phyloP scores from a whole-genome alignment of 495 filamentous ascomycete species.

The Acidomyces sp. region DNA sequence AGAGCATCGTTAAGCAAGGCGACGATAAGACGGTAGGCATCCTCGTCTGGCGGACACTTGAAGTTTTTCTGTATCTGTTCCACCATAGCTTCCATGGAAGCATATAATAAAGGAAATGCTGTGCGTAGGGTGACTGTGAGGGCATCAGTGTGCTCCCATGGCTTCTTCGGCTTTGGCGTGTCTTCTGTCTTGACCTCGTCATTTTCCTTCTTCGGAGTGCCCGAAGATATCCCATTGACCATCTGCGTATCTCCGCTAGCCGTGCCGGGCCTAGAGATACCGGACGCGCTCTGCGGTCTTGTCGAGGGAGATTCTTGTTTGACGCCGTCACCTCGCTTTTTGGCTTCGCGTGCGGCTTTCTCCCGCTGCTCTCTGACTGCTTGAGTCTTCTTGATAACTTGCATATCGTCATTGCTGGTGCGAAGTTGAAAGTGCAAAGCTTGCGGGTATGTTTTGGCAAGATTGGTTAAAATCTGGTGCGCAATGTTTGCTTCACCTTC shows the following conservation, averaged over 20 bases:
- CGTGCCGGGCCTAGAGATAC: constrained; percentile 25
- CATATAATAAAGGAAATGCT: constrained; percentile 82
- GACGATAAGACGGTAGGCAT: constrained; percentile 95
- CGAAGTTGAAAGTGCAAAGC: constrained; percentile 85
- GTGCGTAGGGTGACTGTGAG: constrained; percentile 90
- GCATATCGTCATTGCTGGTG: constrained; percentile 90
- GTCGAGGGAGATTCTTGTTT: constrained; percentile 41
- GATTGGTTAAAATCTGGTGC: constrained; percentile 70
- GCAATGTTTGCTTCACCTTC: constrained; percentile 72
- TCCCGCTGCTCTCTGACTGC: constrained; percentile 63
- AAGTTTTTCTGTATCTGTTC: constrained; percentile 97
- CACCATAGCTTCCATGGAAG: constrained; percentile 99
- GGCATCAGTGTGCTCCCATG: constrained; percentile 94
- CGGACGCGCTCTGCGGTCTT: constrained; percentile 20
- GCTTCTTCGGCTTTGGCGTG: constrained; percentile 45
- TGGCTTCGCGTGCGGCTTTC: constrained; percentile 30
- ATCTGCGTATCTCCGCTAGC: constrained; percentile 22
- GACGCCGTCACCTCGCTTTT: constrained; percentile 28
- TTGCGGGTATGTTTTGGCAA: constrained; percentile 90
- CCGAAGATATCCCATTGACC: constrained; percentile 15
- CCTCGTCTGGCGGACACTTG: constrained; percentile 95
- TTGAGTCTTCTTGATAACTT: constrained; percentile 75
- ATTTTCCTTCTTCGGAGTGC: constrained; percentile 28
- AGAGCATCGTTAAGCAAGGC: constrained; percentile 90
- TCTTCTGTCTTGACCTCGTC: constrained; percentile 24